phyloP scores from a whole-genome alignment of 2,329 filamentous ascomycete species.

The Ceratocystis destructans region DNA sequence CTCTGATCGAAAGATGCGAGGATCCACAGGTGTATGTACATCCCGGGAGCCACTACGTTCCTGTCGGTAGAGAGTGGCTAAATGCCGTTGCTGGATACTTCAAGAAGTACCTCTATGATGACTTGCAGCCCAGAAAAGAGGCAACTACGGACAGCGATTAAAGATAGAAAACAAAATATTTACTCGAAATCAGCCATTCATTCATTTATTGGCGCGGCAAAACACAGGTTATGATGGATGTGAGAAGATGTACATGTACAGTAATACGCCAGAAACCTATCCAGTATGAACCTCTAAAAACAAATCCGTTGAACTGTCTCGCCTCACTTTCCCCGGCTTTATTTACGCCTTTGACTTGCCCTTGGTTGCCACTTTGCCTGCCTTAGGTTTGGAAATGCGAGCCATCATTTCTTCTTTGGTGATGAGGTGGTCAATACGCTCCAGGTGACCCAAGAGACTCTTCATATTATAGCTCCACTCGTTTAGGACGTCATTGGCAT shows the following conservation, averaged over 20 bases:
- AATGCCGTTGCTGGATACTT: conserved; percentile 65
- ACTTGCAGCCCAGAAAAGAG: conserved; percentile 17
- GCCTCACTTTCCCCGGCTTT: background rate
- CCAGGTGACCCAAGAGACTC: conserved; percentile 68
- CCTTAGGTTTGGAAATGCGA: conserved; percentile 43
- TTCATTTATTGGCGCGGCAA: background rate
- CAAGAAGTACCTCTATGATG: conserved; percentile 27
- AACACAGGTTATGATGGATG: conserved; percentile 4
- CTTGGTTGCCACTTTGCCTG: conserved; percentile 28
- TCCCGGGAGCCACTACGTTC: conserved; percentile 83
- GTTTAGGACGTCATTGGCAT: conserved; percentile 91
- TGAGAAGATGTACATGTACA: conserved; percentile 27
- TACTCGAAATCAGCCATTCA: background rate
- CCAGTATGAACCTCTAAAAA: conserved; percentile 23
- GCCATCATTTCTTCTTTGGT: conserved; percentile 99
- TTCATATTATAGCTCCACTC: conserved; percentile 99
- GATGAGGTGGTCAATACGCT: conserved; percentile 93
- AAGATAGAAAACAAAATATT: background rate
- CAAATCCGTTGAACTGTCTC: conserved; percentile 7
- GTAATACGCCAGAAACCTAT: conserved; percentile 23
- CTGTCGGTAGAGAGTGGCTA: conserved; percentile 67
- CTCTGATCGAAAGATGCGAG: conserved; percentile 51
- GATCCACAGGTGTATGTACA: conserved; percentile 48
- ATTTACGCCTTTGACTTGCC: conserved; percentile 23
- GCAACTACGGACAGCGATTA: background rate